Evolutionary conservation across 805 yeast genomes (phyloP).

Genomic region (Ogataea henricii): DNA sequence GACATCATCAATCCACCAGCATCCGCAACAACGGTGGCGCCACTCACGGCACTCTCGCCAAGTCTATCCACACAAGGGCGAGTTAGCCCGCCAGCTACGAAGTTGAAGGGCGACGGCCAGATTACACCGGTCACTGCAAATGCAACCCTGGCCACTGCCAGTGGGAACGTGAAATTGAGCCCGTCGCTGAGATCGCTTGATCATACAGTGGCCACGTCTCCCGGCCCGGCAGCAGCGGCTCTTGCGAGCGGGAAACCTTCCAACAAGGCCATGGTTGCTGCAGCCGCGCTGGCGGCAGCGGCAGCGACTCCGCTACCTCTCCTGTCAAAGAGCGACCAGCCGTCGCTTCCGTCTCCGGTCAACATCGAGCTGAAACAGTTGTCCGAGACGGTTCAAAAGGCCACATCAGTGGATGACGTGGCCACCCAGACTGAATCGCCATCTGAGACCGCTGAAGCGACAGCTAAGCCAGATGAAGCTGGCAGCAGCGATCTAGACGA

Average conservation of each 20-base stretch:
- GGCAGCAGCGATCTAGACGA: not conserved
- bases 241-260: slow-evolving; percentile 34
- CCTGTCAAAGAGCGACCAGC: slow-evolving; percentile 18
- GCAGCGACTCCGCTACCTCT: slow-evolving; percentile 74
- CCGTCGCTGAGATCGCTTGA: slow-evolving; percentile 23
- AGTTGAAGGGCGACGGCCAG: slow-evolving; percentile 9
- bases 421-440: not conserved
- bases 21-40: not conserved
- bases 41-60: not conserved
- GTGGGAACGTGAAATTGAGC: slow-evolving; percentile 15
- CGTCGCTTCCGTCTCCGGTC: not conserved
- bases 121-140: slow-evolving; percentile 15
- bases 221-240: slow-evolving; percentile 43
- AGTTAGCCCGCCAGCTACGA: not conserved
- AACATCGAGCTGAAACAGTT: not conserved
- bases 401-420: not conserved
- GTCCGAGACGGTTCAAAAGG: not conserved
- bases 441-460: not conserved
- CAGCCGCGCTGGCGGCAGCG: slow-evolving; percentile 82
- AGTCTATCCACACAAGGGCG: not conserved
- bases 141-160: slow-evolving; percentile 10
- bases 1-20: not conserved
- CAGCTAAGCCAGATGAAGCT: not conserved
- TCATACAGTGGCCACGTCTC: slow-evolving; percentile 33
- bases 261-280: slow-evolving; percentile 68